These are phyloP conservation scores for Plasmodium vivax DNA, from an alignment of 169 alveolate genomes.

Conservation along the genomic window DNA sequence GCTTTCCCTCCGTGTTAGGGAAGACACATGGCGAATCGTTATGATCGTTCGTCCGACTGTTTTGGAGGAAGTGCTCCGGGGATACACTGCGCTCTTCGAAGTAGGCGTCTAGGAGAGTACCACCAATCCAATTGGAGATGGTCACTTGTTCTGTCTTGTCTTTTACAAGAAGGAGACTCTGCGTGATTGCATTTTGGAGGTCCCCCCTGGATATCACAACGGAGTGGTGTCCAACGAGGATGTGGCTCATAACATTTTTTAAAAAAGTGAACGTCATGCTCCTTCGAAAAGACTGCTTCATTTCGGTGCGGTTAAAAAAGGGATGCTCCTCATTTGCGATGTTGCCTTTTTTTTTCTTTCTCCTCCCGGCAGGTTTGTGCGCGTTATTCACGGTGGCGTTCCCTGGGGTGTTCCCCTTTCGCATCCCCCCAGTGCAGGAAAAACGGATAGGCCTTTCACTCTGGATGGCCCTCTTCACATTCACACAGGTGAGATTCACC, in stretches of 20 bases:
- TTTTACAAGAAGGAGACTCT: slow-evolving; percentile 59
- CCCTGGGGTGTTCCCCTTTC: neutral
- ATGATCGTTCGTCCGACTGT: neutral
- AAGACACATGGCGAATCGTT: neutral
- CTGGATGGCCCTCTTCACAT: neutral
- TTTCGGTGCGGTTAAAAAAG: neutral
- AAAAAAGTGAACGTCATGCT: slow-evolving; percentile 11
- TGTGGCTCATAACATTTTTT: slow-evolving; percentile 18
- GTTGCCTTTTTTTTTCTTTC: neutral
- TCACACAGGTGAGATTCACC: neutral
- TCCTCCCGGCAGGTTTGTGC: neutral
- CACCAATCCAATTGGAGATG: neutral
- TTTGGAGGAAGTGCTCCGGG: neutral
- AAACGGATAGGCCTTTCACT: neutral
- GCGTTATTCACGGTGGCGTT: neutral
- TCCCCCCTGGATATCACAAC: slow-evolving; percentile 6
- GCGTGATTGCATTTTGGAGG: slow-evolving; percentile 8
- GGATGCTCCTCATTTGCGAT: neutral
- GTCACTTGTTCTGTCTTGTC: slow-evolving; percentile 12
- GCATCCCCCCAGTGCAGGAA: neutral
- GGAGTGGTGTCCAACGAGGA: slow-evolving; percentile 9
- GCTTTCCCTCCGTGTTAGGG: neutral
- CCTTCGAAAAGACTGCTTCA: neutral
- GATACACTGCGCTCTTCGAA: neutral
- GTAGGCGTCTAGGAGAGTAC: slow-evolving; percentile 12